Evolutionary conservation across 1,284 basidiomycete species (phyloP).

Genomic region (Boletus subluridellus): DNA sequence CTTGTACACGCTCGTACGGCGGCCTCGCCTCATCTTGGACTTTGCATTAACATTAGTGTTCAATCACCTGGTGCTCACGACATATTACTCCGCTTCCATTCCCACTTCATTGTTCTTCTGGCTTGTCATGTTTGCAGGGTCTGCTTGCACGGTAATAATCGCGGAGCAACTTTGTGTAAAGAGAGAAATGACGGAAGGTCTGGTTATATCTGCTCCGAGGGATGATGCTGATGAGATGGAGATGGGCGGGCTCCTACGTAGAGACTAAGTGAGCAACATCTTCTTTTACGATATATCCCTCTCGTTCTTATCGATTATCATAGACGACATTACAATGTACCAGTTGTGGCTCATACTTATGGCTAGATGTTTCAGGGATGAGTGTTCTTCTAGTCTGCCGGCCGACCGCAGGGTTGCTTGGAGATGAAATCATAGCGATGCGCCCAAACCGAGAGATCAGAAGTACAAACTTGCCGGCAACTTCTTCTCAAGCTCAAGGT

Average conservation of each 20-base stretch:
- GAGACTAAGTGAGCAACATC: slow-evolving; percentile 29
- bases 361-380: slow-evolving; percentile 14
- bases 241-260: slow-evolving; percentile 52
- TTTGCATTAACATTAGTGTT: slow-evolving; percentile 88
- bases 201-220: slow-evolving; percentile 51
- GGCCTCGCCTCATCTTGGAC: slow-evolving; percentile 92
- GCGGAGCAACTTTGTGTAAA: slow-evolving; percentile 92
- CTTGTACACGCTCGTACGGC: slow-evolving; percentile 81
- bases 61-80: slow-evolving; percentile 87
- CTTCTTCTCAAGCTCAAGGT: slow-evolving; percentile 15
- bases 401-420: background rate
- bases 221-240: slow-evolving; percentile 53
- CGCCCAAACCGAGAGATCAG: slow-evolving; percentile 1
- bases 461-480: background rate
- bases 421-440: slow-evolving; percentile 6
- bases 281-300: slow-evolving; percentile 8
- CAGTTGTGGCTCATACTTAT: slow-evolving; percentile 14
- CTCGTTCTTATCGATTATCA: slow-evolving; percentile 4
- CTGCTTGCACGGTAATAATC: slow-evolving; percentile 71
- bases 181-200: slow-evolving; percentile 87
- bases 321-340: slow-evolving; percentile 27
- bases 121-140: slow-evolving; percentile 70
- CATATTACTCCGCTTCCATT: slow-evolving; percentile 84
- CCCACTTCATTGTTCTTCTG: slow-evolving; percentile 92
- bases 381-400: background rate